Conservation (phyloP, 345 rosid genomes). For the Populus nigra region DNA sequence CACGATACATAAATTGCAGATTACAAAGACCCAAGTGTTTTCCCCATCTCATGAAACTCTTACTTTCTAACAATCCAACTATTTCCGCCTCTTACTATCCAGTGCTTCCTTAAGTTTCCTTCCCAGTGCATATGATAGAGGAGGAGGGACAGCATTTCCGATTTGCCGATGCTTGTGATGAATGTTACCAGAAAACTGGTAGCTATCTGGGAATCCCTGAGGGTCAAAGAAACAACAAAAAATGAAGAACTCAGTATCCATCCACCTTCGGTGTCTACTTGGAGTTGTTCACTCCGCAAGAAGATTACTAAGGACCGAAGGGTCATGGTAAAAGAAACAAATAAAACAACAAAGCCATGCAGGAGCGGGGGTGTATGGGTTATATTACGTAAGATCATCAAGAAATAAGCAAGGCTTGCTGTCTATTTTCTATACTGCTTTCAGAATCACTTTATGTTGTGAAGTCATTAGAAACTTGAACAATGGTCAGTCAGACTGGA, state of each 20-base stretch:
- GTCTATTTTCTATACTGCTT: neutral
- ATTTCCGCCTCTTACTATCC: constrained; percentile 15
- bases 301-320: too few species aligned
- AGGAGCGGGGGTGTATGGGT: neutral
- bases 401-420: neutral
- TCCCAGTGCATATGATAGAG: constrained; percentile 80
- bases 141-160: constrained; percentile 94
- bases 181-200: constrained; percentile 56
- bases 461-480: neutral
- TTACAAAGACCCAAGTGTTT: neutral
- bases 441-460: neutral
- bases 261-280: neutral
- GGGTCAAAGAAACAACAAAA: neutral
- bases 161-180: constrained; percentile 73
- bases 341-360: neutral
- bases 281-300: too few species aligned
- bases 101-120: constrained; percentile 77
- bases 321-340: neutral
- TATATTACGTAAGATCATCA: neutral
- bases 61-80: neutral
- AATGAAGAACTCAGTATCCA: neutral
- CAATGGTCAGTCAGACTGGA: neutral
- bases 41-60: neutral
- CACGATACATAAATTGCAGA: neutral
- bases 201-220: constrained; percentile 88